These are phyloP conservation scores for Mucor saturninus DNA, from an alignment of 371 early-diverging fungal species.

Conservation along the genomic window DNA sequence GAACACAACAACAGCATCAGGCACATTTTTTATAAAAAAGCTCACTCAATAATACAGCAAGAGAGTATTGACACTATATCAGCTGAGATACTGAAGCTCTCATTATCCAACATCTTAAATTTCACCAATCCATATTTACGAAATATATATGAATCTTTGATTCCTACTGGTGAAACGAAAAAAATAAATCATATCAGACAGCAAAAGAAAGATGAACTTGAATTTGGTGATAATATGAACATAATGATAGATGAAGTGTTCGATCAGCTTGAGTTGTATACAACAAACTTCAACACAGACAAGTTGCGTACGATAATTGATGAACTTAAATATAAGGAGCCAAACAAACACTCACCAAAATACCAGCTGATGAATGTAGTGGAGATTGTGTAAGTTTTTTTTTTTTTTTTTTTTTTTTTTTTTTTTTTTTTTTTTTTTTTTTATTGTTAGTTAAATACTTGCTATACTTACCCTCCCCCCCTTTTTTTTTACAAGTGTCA, in stretches of 20 bases:
- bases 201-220: too few species aligned
- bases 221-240: too few species aligned
- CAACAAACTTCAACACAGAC: too few species aligned
- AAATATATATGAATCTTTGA: conserved; percentile 19
- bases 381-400: conserved; percentile 24
- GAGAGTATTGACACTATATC: conserved; percentile 13
- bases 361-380: conserved; percentile 19
- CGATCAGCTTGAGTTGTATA: too few species aligned
- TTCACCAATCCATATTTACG: conserved; percentile 23
- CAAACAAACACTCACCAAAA: neutral
- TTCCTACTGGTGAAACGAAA: conserved; percentile 20
- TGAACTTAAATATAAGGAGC: too few species aligned
- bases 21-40: conserved; percentile 19
- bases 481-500: conserved; percentile 8
- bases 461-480: too few species aligned
- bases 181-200: conserved; percentile 2
- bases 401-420: too few species aligned
- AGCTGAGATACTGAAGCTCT: conserved; percentile 23
- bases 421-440: too few species aligned
- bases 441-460: conserved; percentile 10
- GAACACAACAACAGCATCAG: conserved; percentile 12
- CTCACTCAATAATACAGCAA: conserved; percentile 23
- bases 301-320: too few species aligned
- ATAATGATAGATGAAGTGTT: too few species aligned
- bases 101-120: conserved; percentile 26